Percentiles rank a stretch among this genome's conserved stretches.
These are phyloP conservation scores for Leccinum ochraceum DNA, from an alignment of 768 basidiomycete genomes.

Conservation along the genomic window DNA sequence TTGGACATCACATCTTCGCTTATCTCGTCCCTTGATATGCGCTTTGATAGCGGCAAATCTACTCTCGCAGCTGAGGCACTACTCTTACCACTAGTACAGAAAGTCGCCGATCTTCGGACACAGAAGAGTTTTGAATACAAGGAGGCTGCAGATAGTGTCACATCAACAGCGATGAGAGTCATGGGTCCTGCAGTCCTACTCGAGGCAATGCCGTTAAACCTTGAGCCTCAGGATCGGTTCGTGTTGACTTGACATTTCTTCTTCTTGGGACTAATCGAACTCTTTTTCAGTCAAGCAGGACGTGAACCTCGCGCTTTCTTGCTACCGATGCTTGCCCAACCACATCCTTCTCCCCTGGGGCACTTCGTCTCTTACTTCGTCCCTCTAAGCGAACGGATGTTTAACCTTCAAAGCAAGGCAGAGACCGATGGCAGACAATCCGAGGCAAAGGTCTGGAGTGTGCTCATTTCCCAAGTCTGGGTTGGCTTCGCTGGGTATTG, in stretches of 20 bases:
- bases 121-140: slow-evolving; percentile 89
- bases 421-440: slow-evolving; percentile 70
- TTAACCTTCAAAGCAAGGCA: slow-evolving; percentile 80
- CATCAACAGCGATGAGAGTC: slow-evolving; percentile 80
- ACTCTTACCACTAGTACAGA: slow-evolving; percentile 65
- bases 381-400: slow-evolving; percentile 91
- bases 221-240: slow-evolving; percentile 80
- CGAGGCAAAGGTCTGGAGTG: slow-evolving; percentile 95
- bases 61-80: slow-evolving; percentile 69
- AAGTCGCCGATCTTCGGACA: slow-evolving; percentile 71
- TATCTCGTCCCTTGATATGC: slow-evolving; percentile 58
- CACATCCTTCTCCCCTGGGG: slow-evolving; percentile 75
- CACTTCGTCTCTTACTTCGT: slow-evolving; percentile 93
- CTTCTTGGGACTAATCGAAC: slow-evolving; percentile 3
- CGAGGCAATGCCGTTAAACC: slow-evolving; percentile 74
- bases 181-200: slow-evolving; percentile 85
- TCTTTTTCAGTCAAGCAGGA: slow-evolving; percentile 57
- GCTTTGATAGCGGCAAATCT: slow-evolving; percentile 39
- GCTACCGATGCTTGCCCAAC: slow-evolving; percentile 80
- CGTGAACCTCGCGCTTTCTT: slow-evolving; percentile 89
- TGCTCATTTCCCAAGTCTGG: slow-evolving; percentile 94
- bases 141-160: slow-evolving; percentile 77
- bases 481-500: slow-evolving; percentile 90
- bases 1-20: slow-evolving; percentile 74
- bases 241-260: slow-evolving; percentile 22